Percentiles rank a stretch among this genome's conserved stretches.
These are phyloP conservation scores for Fraxinus pennsylvanica DNA, from an alignment of 257 asterid genomes.

Conservation along the genomic window DNA sequence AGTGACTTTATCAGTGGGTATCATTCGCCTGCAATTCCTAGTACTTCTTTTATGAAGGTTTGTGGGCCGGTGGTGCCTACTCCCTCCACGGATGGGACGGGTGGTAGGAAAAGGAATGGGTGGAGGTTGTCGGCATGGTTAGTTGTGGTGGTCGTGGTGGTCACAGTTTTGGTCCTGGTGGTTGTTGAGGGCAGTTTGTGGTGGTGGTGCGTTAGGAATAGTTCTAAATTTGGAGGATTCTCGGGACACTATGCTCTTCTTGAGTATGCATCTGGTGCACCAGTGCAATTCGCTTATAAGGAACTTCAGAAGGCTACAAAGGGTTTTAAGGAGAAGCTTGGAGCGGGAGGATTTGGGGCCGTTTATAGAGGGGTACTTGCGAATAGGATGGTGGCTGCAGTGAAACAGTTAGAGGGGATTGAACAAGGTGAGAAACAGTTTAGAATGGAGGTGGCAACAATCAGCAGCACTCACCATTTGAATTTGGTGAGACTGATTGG, in stretches of 20 bases:
- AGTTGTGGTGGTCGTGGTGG: constrained; percentile 57
- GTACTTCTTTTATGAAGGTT: constrained; percentile 75
- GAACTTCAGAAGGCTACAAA: constrained; percentile 75
- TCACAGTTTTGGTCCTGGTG: constrained; percentile 49
- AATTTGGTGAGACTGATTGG: constrained; percentile 83
- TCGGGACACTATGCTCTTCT: constrained; percentile 73
- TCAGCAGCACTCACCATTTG: constrained; percentile 90
- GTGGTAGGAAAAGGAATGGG: constrained; percentile 28
- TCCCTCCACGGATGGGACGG: constrained; percentile 28
- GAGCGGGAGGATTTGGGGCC: constrained; percentile 90
- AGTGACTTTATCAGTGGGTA: constrained; percentile 60
- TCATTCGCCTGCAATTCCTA: constrained; percentile 67
- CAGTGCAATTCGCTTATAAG: constrained; percentile 74
- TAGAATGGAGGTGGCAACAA: constrained; percentile 84
- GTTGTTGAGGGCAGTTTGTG: constrained; percentile 64
- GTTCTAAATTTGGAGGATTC: constrained; percentile 54
- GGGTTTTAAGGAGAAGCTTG: constrained; percentile 82
- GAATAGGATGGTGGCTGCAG: constrained; percentile 59
- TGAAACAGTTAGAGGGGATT: constrained; percentile 80
- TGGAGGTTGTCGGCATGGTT: constrained; percentile 62
- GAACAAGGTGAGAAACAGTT: constrained; percentile 91
- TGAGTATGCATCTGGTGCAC: constrained; percentile 91
- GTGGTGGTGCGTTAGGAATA: constrained; percentile 70
- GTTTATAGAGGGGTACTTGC: constrained; percentile 74
- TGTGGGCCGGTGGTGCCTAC: constrained; percentile 61